phyloP scores from a whole-genome alignment of 192 early-diverging fungal genomes.

The Coemansia sp. region DNA sequence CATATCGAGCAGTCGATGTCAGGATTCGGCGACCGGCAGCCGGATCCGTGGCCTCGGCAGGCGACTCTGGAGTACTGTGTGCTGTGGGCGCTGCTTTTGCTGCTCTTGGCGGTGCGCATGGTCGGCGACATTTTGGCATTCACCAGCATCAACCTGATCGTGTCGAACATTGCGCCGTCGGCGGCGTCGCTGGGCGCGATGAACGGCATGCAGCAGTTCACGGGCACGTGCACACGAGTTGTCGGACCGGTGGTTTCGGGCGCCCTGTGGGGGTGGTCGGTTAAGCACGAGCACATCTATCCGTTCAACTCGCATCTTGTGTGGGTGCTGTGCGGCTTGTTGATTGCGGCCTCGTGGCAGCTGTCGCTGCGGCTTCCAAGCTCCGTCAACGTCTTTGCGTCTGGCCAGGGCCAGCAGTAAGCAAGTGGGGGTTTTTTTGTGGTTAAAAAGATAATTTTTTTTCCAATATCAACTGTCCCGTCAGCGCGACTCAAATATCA shows the following conservation, averaged over 20 bases:
- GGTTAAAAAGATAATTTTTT: too few relatives aligned
- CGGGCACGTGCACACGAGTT: conserved; percentile 11
- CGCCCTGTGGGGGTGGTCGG: conserved; percentile 33
- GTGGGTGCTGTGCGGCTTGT: conserved; percentile 19
- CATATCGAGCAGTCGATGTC: neutral
- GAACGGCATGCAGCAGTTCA: conserved; percentile 40
- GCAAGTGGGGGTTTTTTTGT: too few relatives aligned
- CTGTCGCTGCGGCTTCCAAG: conserved; percentile 15
- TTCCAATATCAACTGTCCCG: too few relatives aligned
- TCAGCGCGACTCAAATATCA: conserved; percentile 34
- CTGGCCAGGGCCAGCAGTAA: too few relatives aligned
- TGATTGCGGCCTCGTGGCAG: conserved; percentile 1
- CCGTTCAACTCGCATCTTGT: conserved; percentile 40
- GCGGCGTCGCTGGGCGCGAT: conserved; percentile 28
- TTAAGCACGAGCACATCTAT: conserved; percentile 28
- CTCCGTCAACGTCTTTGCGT: conserved; percentile 33
- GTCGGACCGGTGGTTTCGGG: conserved; percentile 29
- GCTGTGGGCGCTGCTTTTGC: conserved; percentile 26
- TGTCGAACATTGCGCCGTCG: conserved; percentile 33
- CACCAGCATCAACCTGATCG: conserved; percentile 35
- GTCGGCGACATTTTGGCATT: conserved; percentile 21
- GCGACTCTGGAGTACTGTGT: conserved; percentile 1
- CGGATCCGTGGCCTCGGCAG: neutral
- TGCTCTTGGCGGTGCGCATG: conserved; percentile 14
- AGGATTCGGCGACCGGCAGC: too few relatives aligned